Conservation (phyloP, 2,329 filamentous ascomycete species). For the Trichoderma semiorbis region DNA sequence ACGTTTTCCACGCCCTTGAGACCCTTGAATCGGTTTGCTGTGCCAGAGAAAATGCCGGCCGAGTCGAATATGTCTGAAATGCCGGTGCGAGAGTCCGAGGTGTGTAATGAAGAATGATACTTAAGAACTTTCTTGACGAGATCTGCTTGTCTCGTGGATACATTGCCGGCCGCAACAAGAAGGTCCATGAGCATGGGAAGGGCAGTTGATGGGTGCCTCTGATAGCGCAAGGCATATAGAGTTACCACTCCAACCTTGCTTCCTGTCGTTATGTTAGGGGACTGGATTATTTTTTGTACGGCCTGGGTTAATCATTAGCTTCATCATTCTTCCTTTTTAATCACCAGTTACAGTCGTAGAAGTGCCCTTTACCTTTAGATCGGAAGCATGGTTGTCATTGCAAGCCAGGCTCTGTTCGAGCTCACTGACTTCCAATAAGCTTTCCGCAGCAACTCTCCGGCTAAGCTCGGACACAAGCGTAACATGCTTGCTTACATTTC, state of each 20-base stretch:
- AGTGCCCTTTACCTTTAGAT: slow-evolving; percentile 68
- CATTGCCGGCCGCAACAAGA: slow-evolving; percentile 76
- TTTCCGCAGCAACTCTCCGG: slow-evolving; percentile 79
- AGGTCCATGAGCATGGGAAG: slow-evolving; percentile 84
- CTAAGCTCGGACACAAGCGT: slow-evolving; percentile 93
- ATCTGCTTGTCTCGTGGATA: slow-evolving; percentile 71
- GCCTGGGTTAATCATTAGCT: slow-evolving; percentile 49
- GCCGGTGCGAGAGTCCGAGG: slow-evolving; percentile 68
- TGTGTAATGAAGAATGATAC: slow-evolving; percentile 84
- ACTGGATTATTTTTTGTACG: slow-evolving; percentile 81
- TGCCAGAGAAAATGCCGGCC: slow-evolving; percentile 84
- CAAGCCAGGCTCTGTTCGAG: slow-evolving; percentile 95
- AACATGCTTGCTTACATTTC: slow-evolving; percentile 98
- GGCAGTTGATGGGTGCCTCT: slow-evolving; percentile 79
- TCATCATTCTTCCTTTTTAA: neutral
- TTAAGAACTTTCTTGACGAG: slow-evolving; percentile 77
- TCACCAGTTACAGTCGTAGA: neutral
- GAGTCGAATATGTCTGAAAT: slow-evolving; percentile 92
- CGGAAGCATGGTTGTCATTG: slow-evolving; percentile 88
- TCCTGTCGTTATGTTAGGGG: slow-evolving; percentile 69
- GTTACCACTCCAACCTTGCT: slow-evolving; percentile 88
- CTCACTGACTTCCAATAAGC: slow-evolving; percentile 92
- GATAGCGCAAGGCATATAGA: slow-evolving; percentile 91
- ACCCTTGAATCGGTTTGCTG: slow-evolving; percentile 84
- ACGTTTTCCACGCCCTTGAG: slow-evolving; percentile 98